Conservation (phyloP, 164 flowering plant genomes). For the Chloranthus sessilifolius region DNA sequence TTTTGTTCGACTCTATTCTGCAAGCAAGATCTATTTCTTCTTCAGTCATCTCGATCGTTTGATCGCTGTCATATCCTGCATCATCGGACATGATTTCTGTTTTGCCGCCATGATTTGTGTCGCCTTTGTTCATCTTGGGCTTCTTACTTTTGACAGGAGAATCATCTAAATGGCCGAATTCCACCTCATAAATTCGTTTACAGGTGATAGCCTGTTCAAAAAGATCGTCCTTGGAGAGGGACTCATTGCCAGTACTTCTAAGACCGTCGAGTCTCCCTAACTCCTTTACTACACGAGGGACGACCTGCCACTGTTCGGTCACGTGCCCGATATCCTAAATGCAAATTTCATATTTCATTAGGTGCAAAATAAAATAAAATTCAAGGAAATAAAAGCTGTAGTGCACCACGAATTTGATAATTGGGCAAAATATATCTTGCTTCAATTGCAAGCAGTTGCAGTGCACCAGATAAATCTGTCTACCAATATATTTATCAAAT, state of each 20-base stretch:
- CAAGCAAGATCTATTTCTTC: conserved; percentile 74
- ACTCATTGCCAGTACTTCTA: conserved; percentile 8
- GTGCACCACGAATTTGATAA: too few species aligned
- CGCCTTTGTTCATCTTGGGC: conserved; percentile 11
- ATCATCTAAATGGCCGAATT: conserved; percentile 25
- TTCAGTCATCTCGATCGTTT: conserved; percentile 90
- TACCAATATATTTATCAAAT: too few species aligned
- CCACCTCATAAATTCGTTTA: conserved; percentile 53
- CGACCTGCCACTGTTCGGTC: conserved; percentile 64
- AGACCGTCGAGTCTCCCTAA: conserved; percentile 37
- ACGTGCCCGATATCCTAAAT: conserved; percentile 50
- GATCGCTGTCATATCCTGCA: conserved; percentile 67
- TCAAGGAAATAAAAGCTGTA: too few species aligned
- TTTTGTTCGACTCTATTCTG: too few species aligned
- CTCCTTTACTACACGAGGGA: conserved; percentile 75
- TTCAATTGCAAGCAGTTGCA: too few species aligned
- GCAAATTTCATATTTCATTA: background rate
- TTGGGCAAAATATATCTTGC: too few species aligned
- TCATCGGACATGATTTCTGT: conserved; percentile 15
- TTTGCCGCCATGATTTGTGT: conserved; percentile 11
- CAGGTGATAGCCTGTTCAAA: conserved; percentile 45
- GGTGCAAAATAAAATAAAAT: too few species aligned
- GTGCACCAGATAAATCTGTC: too few species aligned
- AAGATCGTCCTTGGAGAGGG: conserved; percentile 48
- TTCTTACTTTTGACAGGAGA: conserved; percentile 20